These are phyloP conservation scores for Dichotomopilus funicola DNA, from an alignment of 2,329 filamentous ascomycete species.

Conservation along the genomic window DNA sequence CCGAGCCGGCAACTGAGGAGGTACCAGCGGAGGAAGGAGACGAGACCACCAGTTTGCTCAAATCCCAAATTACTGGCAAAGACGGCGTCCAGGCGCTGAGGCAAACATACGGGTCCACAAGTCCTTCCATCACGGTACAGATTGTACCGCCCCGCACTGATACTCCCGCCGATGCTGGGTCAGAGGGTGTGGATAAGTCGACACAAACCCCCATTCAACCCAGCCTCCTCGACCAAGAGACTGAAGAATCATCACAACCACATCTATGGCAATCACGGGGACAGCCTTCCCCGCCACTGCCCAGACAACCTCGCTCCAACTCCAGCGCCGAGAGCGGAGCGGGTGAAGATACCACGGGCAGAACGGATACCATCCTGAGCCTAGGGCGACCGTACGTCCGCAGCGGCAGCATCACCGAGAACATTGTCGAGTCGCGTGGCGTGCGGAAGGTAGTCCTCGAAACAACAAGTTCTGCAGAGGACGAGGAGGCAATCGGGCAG, in stretches of 20 bases:
- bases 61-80: conserved; percentile 51
- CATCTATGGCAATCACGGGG: conserved; percentile 3
- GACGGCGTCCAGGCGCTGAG: conserved; percentile 59
- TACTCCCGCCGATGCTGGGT: conserved; percentile 9
- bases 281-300: neutral
- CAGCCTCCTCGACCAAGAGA: conserved; percentile 8
- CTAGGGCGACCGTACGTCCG: conserved; percentile 43
- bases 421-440: conserved; percentile 66
- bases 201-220: conserved; percentile 19
- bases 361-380: conserved; percentile 9
- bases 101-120: conserved; percentile 46
- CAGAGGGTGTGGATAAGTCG: conserved; percentile 20
- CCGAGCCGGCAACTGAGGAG: conserved; percentile 11
- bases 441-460: conserved; percentile 67
- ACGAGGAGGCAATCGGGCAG: conserved; percentile 24
- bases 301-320: conserved; percentile 9
- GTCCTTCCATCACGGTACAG: conserved; percentile 17
- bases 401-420: conserved; percentile 74
- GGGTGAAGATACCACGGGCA: conserved; percentile 11
- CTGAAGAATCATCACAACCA: conserved; percentile 5
- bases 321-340: conserved; percentile 19
- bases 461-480: conserved; percentile 31
- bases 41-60: conserved; percentile 38
- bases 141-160: conserved; percentile 22
- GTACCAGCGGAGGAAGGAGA: conserved; percentile 24